A percentile compares a stretch with the other conserved stretches of the same genome.
Conservation (phyloP, 768 basidiomycete species). For the Cyclocybe cylindracea region DNA sequence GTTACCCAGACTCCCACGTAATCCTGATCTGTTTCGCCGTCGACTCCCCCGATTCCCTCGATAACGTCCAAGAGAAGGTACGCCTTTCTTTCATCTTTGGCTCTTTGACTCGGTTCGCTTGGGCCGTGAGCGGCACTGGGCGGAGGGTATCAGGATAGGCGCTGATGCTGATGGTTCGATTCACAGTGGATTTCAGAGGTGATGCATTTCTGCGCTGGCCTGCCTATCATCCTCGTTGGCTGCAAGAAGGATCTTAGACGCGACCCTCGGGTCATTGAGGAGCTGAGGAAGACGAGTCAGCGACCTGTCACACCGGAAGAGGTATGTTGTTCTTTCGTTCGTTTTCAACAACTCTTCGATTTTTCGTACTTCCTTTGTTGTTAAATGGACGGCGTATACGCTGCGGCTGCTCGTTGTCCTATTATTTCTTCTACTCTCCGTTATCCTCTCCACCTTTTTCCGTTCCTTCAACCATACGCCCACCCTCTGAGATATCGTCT, state of each 20-base stretch:
- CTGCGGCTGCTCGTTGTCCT: too few species aligned
- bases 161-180: neutral
- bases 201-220: slow-evolving; percentile 92
- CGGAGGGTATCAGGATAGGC: neutral
- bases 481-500: too few species aligned
- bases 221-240: slow-evolving; percentile 96
- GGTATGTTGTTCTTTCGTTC: slow-evolving; percentile 43
- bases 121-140: neutral
- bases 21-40: slow-evolving; percentile 99
- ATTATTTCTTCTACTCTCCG: neutral
- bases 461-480: too few species aligned
- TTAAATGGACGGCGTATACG: too few species aligned
- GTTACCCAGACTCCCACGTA: slow-evolving; percentile 99
- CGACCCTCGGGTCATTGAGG: slow-evolving; percentile 91
- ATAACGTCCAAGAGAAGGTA: slow-evolving; percentile 99
- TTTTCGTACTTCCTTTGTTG: neutral
- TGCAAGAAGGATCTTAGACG: slow-evolving; percentile 99
- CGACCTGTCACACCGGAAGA: slow-evolving; percentile 93
- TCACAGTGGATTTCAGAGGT: slow-evolving; percentile 97
- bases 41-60: slow-evolving; percentile 96
- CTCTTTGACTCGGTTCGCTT: neutral
- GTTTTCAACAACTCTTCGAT: neutral
- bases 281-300: slow-evolving; percentile 92
- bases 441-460: too few species aligned
- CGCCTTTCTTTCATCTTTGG: slow-evolving; percentile 23